phyloP scores from a whole-genome alignment of 2,329 filamentous ascomycete genomes.

The Aureobasidium namibiae region DNA sequence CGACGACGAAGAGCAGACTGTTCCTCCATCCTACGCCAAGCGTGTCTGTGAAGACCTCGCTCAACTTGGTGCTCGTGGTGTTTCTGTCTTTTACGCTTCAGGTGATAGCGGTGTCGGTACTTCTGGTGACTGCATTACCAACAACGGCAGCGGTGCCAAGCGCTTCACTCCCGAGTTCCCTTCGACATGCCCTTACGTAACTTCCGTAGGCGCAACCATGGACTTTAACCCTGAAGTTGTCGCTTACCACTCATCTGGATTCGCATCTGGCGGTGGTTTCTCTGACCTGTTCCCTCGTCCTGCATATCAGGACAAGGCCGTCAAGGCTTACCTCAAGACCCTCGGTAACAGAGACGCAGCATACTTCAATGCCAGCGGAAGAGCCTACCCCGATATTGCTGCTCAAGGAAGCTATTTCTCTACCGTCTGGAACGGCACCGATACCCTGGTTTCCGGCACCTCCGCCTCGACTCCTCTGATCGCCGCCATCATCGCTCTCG shows the following conservation, averaged over 20 bases:
- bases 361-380: constrained; percentile 37
- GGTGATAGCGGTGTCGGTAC: constrained; percentile 54
- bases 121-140: constrained; percentile 37
- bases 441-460: constrained; percentile 39
- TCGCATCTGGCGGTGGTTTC: constrained; percentile 40
- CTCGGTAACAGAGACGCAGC: constrained; percentile 34
- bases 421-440: constrained; percentile 30
- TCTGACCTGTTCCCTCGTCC: constrained; percentile 38
- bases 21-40: constrained; percentile 53
- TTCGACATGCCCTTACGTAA: constrained; percentile 40
- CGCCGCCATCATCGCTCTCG: constrained; percentile 48
- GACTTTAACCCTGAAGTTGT: constrained; percentile 37
- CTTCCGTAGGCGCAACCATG: constrained; percentile 38
- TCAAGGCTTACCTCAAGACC: constrained; percentile 33
- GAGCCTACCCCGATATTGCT: constrained; percentile 40
- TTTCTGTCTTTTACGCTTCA: constrained; percentile 54
- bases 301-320: constrained; percentile 35
- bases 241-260: constrained; percentile 44
- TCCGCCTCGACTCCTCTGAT: constrained; percentile 49
- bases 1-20: constrained; percentile 57
- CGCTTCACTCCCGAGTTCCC: constrained; percentile 40
- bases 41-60: constrained; percentile 57
- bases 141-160: constrained; percentile 36
- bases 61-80: constrained; percentile 59
- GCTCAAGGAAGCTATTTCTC: constrained; percentile 45